Percentiles rank a stretch among this genome's conserved stretches.
These are phyloP conservation scores for Dacryopinax primogenitus DNA, from an alignment of 768 basidiomycete genomes.

Conservation along the genomic window DNA sequence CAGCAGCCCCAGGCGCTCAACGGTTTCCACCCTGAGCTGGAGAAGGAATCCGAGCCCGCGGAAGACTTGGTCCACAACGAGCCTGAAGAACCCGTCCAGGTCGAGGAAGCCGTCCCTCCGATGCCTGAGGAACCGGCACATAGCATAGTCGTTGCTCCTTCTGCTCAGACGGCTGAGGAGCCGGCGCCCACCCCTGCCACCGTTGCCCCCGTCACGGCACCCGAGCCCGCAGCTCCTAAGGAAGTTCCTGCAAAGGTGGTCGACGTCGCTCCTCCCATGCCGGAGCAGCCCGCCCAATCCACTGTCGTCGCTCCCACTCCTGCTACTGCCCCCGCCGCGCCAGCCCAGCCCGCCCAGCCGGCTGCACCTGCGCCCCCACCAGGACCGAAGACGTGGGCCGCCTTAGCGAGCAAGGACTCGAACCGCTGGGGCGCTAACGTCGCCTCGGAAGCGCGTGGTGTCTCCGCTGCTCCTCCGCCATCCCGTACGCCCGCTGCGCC, in stretches of 20 bases:
- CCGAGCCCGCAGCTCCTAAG: background rate
- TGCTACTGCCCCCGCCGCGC: constrained; percentile 20
- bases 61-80: constrained; percentile 8
- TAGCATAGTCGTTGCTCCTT: constrained; percentile 19
- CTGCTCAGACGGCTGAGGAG: constrained; percentile 25
- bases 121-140: constrained; percentile 2
- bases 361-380: constrained; percentile 33
- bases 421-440: constrained; percentile 79
- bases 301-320: constrained; percentile 23
- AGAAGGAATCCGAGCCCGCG: constrained; percentile 23
- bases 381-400: constrained; percentile 78
- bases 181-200: constrained; percentile 25
- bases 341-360: constrained; percentile 27
- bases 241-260: background rate
- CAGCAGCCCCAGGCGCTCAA: constrained; percentile 37
- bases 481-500: constrained; percentile 24
- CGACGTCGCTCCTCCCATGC: constrained; percentile 18
- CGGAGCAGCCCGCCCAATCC: background rate
- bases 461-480: constrained; percentile 43
- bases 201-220: constrained; percentile 13
- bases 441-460: constrained; percentile 62
- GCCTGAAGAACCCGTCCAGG: constrained; percentile 24
- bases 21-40: constrained; percentile 29
- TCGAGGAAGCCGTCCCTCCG: constrained; percentile 25
- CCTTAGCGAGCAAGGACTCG: constrained; percentile 67